Evolutionary conservation across 2,329 filamentous ascomycete species (phyloP).

Genomic region (Tolypocladium guangdongense): DNA sequence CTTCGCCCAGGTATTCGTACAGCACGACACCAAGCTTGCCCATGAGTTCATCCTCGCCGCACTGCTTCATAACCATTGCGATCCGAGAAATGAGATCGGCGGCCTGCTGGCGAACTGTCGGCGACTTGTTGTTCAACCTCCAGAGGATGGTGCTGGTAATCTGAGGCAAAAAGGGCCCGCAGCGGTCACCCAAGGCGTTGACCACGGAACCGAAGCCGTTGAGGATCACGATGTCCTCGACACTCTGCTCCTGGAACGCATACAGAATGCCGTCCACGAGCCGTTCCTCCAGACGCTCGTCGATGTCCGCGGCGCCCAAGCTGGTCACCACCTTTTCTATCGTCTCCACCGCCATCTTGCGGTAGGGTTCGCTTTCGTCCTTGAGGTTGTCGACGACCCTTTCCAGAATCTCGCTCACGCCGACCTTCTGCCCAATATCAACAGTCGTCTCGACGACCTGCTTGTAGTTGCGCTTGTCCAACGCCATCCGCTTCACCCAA

Average conservation of each 20-base stretch:
- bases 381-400: conserved; percentile 91
- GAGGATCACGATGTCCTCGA: conserved; percentile 90
- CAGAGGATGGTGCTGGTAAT: conserved; percentile 95
- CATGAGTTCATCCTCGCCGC: conserved; percentile 90
- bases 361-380: conserved; percentile 94
- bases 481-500: conserved; percentile 92
- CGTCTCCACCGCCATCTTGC: conserved; percentile 98
- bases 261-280: conserved; percentile 92
- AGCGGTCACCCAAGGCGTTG: conserved; percentile 83
- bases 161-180: conserved; percentile 93
- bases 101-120: conserved; percentile 91
- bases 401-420: conserved; percentile 88
- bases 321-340: conserved; percentile 93
- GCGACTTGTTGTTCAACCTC: conserved; percentile 95
- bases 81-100: conserved; percentile 95
- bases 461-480: conserved; percentile 95
- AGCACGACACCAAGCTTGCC: conserved; percentile 89
- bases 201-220: conserved; percentile 98
- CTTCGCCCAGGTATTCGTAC: conserved; percentile 96
- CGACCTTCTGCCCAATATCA: conserved; percentile 95
- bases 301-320: conserved; percentile 86
- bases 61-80: conserved; percentile 98
- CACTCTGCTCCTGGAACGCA: conserved; percentile 95
- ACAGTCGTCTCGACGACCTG: conserved; percentile 98
- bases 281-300: conserved; percentile 82